Base-by-base conservation (phyloP, 306 rosid genomes). In the Spatholobus suberectus region DNA sequence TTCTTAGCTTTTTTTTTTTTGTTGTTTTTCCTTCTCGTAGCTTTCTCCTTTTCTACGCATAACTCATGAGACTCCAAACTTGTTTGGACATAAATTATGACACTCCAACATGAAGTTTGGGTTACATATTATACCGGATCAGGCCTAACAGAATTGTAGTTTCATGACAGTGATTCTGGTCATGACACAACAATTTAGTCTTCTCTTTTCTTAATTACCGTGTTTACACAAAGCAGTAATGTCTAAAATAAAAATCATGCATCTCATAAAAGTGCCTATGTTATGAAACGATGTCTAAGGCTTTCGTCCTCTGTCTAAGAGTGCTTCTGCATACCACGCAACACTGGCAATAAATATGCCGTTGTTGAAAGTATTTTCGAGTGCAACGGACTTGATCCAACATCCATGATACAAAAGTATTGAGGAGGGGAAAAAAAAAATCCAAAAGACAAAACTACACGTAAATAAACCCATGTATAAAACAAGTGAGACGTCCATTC, bases 401-500 rank as follows among this genome's bases (percentile, higher is more conserved):
- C 8, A 67, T 35, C 6, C 49, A 61, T 20, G 27, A 0, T 11
- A 37, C 73, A 35, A 8, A 65, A 62, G 8, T 2, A 63, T 32
- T 34, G 26, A 1, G 3, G 13, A 65, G 71, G 14, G n/a, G 15
- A n/a, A n/a, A 7, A 24, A 10, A 4, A 3, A n/a, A 8, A 0
- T 35, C 4, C 27, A n/a, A 11, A 37, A 82, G 52, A 75, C 61
- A 75, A 66, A 74, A 52, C 20, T 47, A 27, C 62, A 75, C 76
- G 76, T 66, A 51, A 49, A 75, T 61, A 21, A 66, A 44, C 44
- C 20, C 18, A 15, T 27, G n/a, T 23, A 58, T 52, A 55, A 32
- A 32, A 75, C 71, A 69, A 55, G 77, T 58, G 20, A 43, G 58
- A 83, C 58, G 82, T 75, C 77, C 38, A 46, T 77, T 83, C 23